Evolutionary conservation across 164 flowering plant species (phyloP).

Genomic region (Kingdonia uniflora): DNA sequence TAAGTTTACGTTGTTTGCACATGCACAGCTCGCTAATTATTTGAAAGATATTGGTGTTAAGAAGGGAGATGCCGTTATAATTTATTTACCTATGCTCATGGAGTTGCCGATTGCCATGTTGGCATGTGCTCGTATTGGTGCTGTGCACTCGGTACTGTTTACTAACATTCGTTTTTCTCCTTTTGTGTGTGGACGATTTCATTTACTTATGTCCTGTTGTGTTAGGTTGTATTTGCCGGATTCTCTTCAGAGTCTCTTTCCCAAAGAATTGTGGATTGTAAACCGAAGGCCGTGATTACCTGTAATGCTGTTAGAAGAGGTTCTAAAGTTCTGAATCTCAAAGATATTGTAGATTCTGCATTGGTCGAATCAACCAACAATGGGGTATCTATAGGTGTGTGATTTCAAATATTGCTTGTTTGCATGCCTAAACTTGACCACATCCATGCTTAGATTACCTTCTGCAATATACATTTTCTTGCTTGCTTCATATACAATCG

Average conservation of each 20-base stretch:
- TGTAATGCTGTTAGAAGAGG: constrained; percentile 95
- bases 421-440: too few relatives aligned
- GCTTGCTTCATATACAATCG: too few relatives aligned
- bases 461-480: too few relatives aligned
- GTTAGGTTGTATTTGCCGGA: constrained; percentile 97
- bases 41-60: constrained; percentile 70
- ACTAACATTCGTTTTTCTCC: background rate
- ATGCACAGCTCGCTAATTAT: constrained; percentile 77
- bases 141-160: constrained; percentile 72
- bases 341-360: constrained; percentile 86
- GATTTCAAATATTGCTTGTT: background rate
- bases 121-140: constrained; percentile 99
- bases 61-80: constrained; percentile 86
- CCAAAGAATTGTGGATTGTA: constrained; percentile 88
- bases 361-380: constrained; percentile 44
- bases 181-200: background rate
- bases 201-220: constrained; percentile 1
- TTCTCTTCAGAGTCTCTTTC: constrained; percentile 90
- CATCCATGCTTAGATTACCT: too few relatives aligned
- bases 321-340: constrained; percentile 65
- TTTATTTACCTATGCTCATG: constrained; percentile 94
- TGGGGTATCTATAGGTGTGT: constrained; percentile 62
- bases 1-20: background rate
- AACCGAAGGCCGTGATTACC: constrained; percentile 80
- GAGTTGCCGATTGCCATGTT: constrained; percentile 96